These are phyloP conservation scores for Colletotrichum tabaci DNA, from an alignment of 2,329 filamentous ascomycete species.

Conservation along the genomic window DNA sequence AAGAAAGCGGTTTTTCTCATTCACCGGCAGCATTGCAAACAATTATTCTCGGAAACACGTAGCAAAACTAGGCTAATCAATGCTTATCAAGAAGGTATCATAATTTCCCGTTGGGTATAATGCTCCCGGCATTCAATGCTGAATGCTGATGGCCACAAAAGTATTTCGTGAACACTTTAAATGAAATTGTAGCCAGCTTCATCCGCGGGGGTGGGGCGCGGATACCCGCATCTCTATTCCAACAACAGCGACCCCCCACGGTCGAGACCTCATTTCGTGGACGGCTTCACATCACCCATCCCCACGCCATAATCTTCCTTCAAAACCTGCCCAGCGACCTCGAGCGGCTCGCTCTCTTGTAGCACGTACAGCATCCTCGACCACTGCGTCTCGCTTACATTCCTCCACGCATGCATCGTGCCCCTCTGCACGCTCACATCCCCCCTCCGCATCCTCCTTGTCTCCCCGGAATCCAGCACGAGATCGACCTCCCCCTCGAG, in stretches of 20 bases:
- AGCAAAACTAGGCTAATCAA: too few species aligned
- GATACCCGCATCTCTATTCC: too few species aligned
- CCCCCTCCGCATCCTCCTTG: conserved; percentile 61
- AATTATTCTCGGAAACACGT: too few species aligned
- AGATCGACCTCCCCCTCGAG: conserved; percentile 69
- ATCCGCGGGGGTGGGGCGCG: not conserved
- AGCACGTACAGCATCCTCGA: conserved; percentile 60
- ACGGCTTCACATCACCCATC: conserved; percentile 43
- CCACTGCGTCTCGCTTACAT: conserved; percentile 60
- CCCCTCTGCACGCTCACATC: conserved; percentile 71
- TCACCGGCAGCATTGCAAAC: too few species aligned
- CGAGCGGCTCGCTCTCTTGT: conserved; percentile 45
- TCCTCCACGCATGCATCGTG: conserved; percentile 69
- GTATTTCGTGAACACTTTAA: not conserved
- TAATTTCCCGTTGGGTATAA: not conserved
- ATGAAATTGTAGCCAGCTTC: not conserved
- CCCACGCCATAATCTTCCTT: conserved; percentile 43
- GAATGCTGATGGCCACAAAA: too few species aligned
- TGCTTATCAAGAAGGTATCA: not conserved
- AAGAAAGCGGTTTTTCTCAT: too few species aligned
- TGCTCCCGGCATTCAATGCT: not conserved
- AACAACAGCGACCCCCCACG: too few species aligned
- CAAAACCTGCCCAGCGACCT: conserved; percentile 32
- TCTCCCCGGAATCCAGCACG: conserved; percentile 66
- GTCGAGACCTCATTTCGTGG: conserved; percentile 10